phyloP scores from a whole-genome alignment of 768 basidiomycete genomes.

The Russula lepida region DNA sequence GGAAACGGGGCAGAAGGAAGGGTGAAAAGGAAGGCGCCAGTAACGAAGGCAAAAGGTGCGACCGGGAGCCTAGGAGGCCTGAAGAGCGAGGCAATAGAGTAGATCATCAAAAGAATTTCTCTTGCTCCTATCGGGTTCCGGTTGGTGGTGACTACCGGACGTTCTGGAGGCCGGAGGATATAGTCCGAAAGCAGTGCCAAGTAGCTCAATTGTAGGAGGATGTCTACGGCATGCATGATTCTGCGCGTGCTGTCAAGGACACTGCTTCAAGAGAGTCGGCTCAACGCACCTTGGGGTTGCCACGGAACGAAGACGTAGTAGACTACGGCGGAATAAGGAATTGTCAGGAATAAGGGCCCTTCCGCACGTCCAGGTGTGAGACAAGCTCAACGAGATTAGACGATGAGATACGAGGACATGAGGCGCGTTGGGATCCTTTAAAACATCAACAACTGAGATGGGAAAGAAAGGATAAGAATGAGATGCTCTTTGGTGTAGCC shows the following conservation, averaged over 20 bases:
- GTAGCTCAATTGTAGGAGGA: slow-evolving; percentile 33
- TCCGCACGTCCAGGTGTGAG: slow-evolving; percentile 17
- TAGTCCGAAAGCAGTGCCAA: slow-evolving; percentile 35
- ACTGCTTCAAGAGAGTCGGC: background rate
- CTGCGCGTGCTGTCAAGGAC: slow-evolving; percentile 25
- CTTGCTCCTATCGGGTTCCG: slow-evolving; percentile 27
- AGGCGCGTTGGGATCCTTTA: slow-evolving; percentile 14
- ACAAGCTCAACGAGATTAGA: slow-evolving; percentile 12
- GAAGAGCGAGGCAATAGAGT: slow-evolving; percentile 32
- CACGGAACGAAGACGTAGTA: slow-evolving; percentile 30
- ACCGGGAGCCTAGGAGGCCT: slow-evolving; percentile 29
- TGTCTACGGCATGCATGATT: slow-evolving; percentile 38
- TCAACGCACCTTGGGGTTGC: slow-evolving; percentile 39
- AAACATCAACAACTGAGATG: slow-evolving; percentile 12
- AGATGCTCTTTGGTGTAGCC: background rate
- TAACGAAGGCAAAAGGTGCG: slow-evolving; percentile 32
- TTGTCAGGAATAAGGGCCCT: background rate
- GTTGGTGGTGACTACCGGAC: slow-evolving; percentile 23
- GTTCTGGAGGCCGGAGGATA: slow-evolving; percentile 30
- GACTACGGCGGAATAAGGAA: slow-evolving; percentile 1
- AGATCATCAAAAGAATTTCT: slow-evolving; percentile 33
- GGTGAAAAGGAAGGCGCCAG: slow-evolving; percentile 34
- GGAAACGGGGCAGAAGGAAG: slow-evolving; percentile 39
- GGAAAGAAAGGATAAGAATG: background rate
- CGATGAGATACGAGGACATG: slow-evolving; percentile 12